phyloP scores from a whole-genome alignment of 805 yeast genomes.

The Pichia cephalocereana region DNA sequence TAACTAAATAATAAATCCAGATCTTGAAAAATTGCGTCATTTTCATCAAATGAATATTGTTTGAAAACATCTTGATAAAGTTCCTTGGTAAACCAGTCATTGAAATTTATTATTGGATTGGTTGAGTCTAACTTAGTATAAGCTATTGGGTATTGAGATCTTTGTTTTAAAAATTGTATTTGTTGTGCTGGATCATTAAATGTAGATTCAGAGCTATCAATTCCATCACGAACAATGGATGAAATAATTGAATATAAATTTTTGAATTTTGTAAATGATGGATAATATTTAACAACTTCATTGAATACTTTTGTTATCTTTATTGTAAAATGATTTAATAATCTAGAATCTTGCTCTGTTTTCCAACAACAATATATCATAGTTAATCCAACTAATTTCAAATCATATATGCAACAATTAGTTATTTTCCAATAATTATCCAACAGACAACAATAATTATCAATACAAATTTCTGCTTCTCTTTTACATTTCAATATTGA shows the following conservation, averaged over 20 bases:
- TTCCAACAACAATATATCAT: constrained; percentile 21
- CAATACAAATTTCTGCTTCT: constrained; percentile 13
- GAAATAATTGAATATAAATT: constrained; percentile 14
- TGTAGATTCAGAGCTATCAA: constrained; percentile 1
- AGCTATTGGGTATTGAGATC: background rate
- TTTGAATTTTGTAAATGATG: constrained; percentile 13
- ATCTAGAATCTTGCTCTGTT: constrained; percentile 11
- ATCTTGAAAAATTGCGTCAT: constrained; percentile 5
- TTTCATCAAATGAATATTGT: constrained; percentile 14
- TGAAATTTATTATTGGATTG: constrained; percentile 8
- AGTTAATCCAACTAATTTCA: constrained; percentile 15
- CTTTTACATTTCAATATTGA: constrained; percentile 11
- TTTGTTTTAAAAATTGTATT: background rate
- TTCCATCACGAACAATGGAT: constrained; percentile 11
- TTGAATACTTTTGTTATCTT: constrained; percentile 11
- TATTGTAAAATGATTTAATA: constrained; percentile 10
- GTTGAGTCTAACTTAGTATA: background rate
- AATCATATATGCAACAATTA: constrained; percentile 15
- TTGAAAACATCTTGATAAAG: constrained; percentile 17
- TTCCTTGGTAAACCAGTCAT: constrained; percentile 20
- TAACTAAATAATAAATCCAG: background rate
- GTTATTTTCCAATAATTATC: constrained; percentile 13
- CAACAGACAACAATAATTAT: constrained; percentile 10
- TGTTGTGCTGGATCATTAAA: background rate
- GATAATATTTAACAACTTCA: constrained; percentile 11